Evolutionary conservation across 495 filamentous ascomycete species (phyloP).

Genomic region (Aspergillus olivimuriae): DNA sequence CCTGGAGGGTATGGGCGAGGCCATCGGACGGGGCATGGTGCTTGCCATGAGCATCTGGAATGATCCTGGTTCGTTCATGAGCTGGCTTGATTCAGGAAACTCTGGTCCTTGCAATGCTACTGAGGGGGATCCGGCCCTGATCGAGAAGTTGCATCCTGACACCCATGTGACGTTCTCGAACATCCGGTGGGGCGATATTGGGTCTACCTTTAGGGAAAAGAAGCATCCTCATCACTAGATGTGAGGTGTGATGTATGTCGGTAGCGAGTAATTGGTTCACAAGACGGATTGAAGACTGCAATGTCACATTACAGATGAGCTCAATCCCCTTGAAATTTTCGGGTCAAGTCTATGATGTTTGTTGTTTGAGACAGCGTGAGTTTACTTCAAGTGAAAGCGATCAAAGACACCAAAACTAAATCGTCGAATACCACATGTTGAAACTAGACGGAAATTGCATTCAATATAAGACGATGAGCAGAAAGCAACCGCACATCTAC

Average conservation of each 20-base stretch:
- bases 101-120: slow-evolving; percentile 54
- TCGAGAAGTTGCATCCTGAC: slow-evolving; percentile 21
- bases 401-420: too few species aligned
- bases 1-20: slow-evolving; percentile 22
- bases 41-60: slow-evolving; percentile 61
- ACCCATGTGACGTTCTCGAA: slow-evolving; percentile 31
- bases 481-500: too few species aligned
- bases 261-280: too few species aligned
- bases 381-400: too few species aligned
- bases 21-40: slow-evolving; percentile 56
- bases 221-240: neutral
- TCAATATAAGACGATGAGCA: too few species aligned
- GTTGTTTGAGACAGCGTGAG: too few species aligned
- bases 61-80: slow-evolving; percentile 52
- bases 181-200: slow-evolving; percentile 33
- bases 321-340: too few species aligned
- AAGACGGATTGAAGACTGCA: too few species aligned
- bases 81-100: slow-evolving; percentile 52
- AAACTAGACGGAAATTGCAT: too few species aligned
- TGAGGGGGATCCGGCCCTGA: slow-evolving; percentile 23
- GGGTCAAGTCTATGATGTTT: too few species aligned
- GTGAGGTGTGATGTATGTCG: neutral
- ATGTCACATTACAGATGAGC: too few species aligned
- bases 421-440: too few species aligned
- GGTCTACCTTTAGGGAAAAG: slow-evolving; percentile 17